Percentiles rank a stretch among this genome's conserved stretches.
Conservation (phyloP, 2,329 filamentous ascomycete genomes). For the Cladosporium sp. region DNA sequence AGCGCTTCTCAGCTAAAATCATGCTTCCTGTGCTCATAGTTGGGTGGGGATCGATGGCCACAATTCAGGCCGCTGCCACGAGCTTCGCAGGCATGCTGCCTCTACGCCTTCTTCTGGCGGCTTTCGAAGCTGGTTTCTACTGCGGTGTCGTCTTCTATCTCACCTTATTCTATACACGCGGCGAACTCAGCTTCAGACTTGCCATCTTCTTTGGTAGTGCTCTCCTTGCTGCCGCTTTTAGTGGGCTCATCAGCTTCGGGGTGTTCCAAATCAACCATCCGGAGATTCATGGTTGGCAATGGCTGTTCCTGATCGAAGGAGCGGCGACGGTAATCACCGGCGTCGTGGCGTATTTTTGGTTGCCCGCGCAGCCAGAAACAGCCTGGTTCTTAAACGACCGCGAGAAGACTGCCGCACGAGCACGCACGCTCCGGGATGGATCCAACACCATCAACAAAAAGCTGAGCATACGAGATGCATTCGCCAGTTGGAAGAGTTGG, state of each 20-base stretch:
- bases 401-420: slow-evolving; percentile 38
- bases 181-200: slow-evolving; percentile 41
- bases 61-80: slow-evolving; percentile 46
- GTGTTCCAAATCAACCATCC: slow-evolving; percentile 46
- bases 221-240: slow-evolving; percentile 38
- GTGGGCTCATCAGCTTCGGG: slow-evolving; percentile 38
- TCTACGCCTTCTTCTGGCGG: slow-evolving; percentile 46
- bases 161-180: slow-evolving; percentile 44
- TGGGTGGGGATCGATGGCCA: slow-evolving; percentile 45
- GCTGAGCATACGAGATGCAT: slow-evolving; percentile 40
- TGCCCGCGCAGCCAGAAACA: slow-evolving; percentile 30
- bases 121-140: slow-evolving; percentile 52
- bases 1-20: slow-evolving; percentile 41
- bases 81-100: slow-evolving; percentile 47
- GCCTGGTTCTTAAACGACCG: slow-evolving; percentile 37
- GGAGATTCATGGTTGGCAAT: slow-evolving; percentile 44
- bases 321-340: slow-evolving; percentile 33
- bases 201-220: slow-evolving; percentile 43
- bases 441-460: slow-evolving; percentile 35
- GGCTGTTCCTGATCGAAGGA: slow-evolving; percentile 42
- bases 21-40: slow-evolving; percentile 43
- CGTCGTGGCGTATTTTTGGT: slow-evolving; percentile 30
- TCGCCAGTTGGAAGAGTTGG: slow-evolving; percentile 40
- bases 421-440: slow-evolving; percentile 43
- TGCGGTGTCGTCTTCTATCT: slow-evolving; percentile 52